Percentiles rank a stretch among this genome's conserved stretches.
Evolutionary conservation across 805 yeast species (phyloP).

Genomic region (Yamadazyma ubonensis): DNA sequence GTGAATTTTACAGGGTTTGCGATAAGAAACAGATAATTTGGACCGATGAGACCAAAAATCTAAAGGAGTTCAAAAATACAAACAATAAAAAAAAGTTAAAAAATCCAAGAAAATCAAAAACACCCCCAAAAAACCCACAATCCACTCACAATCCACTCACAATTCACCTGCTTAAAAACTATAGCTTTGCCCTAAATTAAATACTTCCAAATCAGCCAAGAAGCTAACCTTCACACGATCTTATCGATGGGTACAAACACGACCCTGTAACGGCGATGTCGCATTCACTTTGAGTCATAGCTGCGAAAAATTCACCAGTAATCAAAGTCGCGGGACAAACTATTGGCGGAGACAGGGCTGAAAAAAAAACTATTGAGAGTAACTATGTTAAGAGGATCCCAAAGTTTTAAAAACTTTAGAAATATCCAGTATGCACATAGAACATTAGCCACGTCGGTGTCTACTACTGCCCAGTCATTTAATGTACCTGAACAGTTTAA

Average conservation of each 20-base stretch:
- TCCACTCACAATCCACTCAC: no score
- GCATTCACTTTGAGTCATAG: conserved; percentile 7
- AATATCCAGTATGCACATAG: conserved; percentile 6
- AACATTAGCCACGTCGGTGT: conserved; percentile 28
- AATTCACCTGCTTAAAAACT: no score
- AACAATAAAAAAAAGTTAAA: no score
- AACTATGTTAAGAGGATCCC: conserved; percentile 9
- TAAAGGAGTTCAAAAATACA: no score
- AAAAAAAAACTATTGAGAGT: conserved; percentile 1
- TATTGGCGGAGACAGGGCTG: conserved; percentile 13
- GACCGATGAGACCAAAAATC: no score
- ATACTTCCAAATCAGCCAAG: no score
- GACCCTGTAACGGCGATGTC: background rate
- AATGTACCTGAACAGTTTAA: conserved; percentile 58
- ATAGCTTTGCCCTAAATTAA: no score
- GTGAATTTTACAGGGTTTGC: no score
- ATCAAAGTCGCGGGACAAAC: conserved; percentile 9
- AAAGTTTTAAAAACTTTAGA: conserved; percentile 15
- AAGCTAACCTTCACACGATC: no score
- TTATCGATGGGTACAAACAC: background rate
- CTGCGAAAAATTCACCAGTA: conserved; percentile 6
- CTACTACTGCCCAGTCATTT: conserved; percentile 10
- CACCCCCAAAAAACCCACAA: no score
- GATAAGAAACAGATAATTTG: no score
- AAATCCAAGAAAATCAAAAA: no score